Evolutionary conservation across 176 grass and related monocot genomes (phyloP), one percentile per base, ranked within the genome.

Genomic region (Alloteropsis semialata): DNA sequence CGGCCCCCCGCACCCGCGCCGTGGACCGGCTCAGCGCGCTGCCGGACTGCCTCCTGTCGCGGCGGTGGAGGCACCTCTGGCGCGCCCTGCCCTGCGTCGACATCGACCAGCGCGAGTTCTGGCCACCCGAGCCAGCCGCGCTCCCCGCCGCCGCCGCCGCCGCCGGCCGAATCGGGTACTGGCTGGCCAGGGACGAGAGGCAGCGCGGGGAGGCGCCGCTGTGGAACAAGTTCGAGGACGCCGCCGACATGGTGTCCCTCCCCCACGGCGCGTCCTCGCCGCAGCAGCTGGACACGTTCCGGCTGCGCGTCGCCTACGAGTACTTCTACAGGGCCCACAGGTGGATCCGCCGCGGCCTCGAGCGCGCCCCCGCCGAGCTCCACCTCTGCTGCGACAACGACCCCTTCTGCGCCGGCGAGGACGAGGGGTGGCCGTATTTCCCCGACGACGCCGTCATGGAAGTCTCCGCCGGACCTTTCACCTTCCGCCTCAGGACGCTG

Each of bases 281-380:
- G 61, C 63, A 38, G 22, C 75, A 38, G 22, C 75, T 85, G 39
- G 51, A 78, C 38, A 4, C 30, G 75, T 71, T 85, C 75, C 54
- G 64, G 27, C 22, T 85, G 22, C 53, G 48, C 75, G 24, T 62
- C 10, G 7, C 36, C 16, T 44, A 33, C 42, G 10, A 5, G 10
- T 8, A 24, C 75, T 6, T 17, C 48, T 8, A 0, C 10, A 14
- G 1, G 25, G 54, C 50, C 4, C 37, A 3, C n/a, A 50, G 65
- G 83, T 85, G 75, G 83, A 5, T 79, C 63, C 65, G 64, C 39
- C 83, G 51, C 22, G 65, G 28, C 18, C 53, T 85, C 29, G 8
- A 0, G 53, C 65, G 39, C 53, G 10, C 22, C 29, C 83, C 75
- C 1, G 41, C 22, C 13, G n/a, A 2, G 10, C 21, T 85, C 21